Evolutionary conservation across 257 asterid genomes (phyloP), one percentile per base, ranked within the genome.

Genomic region (Ocimum tenuiflorum): DNA sequence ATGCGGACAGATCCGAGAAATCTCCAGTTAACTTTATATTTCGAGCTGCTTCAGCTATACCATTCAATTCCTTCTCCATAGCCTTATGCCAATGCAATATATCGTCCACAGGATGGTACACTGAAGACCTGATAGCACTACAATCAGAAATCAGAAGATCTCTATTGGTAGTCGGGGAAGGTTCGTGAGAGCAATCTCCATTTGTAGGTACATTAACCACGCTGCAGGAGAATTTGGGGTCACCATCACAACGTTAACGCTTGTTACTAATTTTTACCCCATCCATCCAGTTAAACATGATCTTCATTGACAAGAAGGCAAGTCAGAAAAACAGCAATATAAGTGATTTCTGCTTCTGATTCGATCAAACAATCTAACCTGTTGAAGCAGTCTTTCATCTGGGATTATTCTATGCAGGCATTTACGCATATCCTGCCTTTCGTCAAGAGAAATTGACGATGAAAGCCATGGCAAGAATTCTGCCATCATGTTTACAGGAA

Each of bases 381-480:
- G 88, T 80, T 80, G 98, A 79, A 92, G 95, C 64, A 92, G 88
- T 69, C 72, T 78, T 79, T 92, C 98, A 17, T 85, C 81, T 4
- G 98, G 98, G 72, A 92, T 84, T 55, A 89, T 79, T 71, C 79
- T 87, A 72, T 81, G 84, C 80, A 92, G 81, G 88, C 95, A 92
- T 73, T 82, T 84, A 54, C 83, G 95, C 98, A 92, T 85, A 70
- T 87, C 97, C 78, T 82, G 86, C 45, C 89, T 69, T 73, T 92
- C 98, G 61, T 92, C 98, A 27, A 84, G 57, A 15, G 96, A 89
- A 71, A 89, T 79, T 68, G 98, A 89, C 47, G 86, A 81, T 39
- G 98, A 80, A 77, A 92, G 98, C 98, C 98, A 92, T 15, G 98
- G 98, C 77, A 92, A 85, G 73, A 92, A 89, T 72, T 92, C 96